These are phyloP conservation scores for Teratosphaeriaceae sp. DNA, from an alignment of 2,329 filamentous ascomycete genomes.

Conservation along the genomic window DNA sequence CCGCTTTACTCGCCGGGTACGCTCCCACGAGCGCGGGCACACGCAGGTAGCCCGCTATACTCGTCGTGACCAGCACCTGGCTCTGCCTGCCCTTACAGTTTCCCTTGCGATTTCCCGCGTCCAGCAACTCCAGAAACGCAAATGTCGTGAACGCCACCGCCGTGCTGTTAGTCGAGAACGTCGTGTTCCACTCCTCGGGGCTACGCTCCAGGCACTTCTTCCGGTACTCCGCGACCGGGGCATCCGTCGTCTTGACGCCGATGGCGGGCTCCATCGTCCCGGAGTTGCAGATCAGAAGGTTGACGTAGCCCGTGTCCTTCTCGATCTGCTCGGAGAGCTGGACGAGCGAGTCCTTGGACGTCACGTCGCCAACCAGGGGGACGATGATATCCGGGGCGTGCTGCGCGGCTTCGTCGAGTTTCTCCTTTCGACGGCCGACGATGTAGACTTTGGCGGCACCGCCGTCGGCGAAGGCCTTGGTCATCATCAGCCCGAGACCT, in stretches of 20 bases:
- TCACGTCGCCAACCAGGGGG: conserved; percentile 39
- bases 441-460: conserved; percentile 49
- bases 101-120: conserved; percentile 34
- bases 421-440: conserved; percentile 42
- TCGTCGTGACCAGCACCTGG: conserved; percentile 43
- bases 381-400: conserved; percentile 30
- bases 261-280: conserved; percentile 25
- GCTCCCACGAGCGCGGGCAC: conserved; percentile 30
- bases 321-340: conserved; percentile 31
- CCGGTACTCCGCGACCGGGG: conserved; percentile 9
- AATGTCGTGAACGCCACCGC: conserved; percentile 29
- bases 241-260: conserved; percentile 6
- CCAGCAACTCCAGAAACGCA: conserved; percentile 37
- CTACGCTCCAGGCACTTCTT: conserved; percentile 6
- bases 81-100: conserved; percentile 24
- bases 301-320: conserved; percentile 29
- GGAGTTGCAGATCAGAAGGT: conserved; percentile 33
- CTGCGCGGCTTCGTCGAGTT: conserved; percentile 40
- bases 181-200: conserved; percentile 10
- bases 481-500: conserved; percentile 43
- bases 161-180: conserved; percentile 10
- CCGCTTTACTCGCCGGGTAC: conserved; percentile 44
- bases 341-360: conserved; percentile 35
- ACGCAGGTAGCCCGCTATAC: conserved; percentile 40
- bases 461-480: conserved; percentile 37